Conservation (phyloP, 345 rosid species). For the Citrus sp. region DNA sequence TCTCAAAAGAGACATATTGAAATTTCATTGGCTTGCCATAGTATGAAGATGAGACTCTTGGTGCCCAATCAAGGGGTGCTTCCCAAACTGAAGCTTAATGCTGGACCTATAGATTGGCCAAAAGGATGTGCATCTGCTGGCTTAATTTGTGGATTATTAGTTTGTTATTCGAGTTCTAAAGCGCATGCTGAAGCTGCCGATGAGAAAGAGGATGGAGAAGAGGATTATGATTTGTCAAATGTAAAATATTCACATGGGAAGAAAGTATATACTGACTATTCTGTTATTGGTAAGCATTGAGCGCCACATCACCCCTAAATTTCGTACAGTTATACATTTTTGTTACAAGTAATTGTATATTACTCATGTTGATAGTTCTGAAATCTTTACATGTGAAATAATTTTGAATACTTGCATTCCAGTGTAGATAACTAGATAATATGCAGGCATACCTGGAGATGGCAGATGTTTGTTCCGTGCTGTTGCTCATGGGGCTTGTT, state of each 20-base stretch:
- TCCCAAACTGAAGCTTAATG: slow-evolving; percentile 38
- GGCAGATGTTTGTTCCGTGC: slow-evolving; percentile 97
- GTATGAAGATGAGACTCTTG: slow-evolving; percentile 35
- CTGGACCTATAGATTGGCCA: slow-evolving; percentile 37
- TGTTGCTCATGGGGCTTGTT: slow-evolving; percentile 80
- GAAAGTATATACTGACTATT: slow-evolving; percentile 73
- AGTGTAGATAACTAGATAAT: slow-evolving; percentile 9
- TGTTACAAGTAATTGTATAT: background rate
- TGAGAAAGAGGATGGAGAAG: slow-evolving; percentile 33
- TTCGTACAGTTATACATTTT: background rate
- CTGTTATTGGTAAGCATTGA: slow-evolving; percentile 68
- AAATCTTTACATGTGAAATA: background rate
- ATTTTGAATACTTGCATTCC: background rate
- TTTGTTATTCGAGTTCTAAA: slow-evolving; percentile 63
- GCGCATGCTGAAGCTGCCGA: slow-evolving; percentile 53
- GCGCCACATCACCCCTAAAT: slow-evolving; percentile 6
- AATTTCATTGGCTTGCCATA: slow-evolving; percentile 43
- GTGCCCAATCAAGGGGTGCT: slow-evolving; percentile 40
- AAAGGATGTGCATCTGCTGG: slow-evolving; percentile 49
- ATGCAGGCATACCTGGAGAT: slow-evolving; percentile 92
- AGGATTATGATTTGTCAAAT: slow-evolving; percentile 25
- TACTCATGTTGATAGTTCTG: background rate
- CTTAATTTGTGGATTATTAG: slow-evolving; percentile 55
- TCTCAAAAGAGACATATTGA: slow-evolving; percentile 39
- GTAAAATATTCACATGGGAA: slow-evolving; percentile 57